Base-by-base conservation (phyloP, 768 basidiomycete species). In the Leccinum arenicola region DNA sequence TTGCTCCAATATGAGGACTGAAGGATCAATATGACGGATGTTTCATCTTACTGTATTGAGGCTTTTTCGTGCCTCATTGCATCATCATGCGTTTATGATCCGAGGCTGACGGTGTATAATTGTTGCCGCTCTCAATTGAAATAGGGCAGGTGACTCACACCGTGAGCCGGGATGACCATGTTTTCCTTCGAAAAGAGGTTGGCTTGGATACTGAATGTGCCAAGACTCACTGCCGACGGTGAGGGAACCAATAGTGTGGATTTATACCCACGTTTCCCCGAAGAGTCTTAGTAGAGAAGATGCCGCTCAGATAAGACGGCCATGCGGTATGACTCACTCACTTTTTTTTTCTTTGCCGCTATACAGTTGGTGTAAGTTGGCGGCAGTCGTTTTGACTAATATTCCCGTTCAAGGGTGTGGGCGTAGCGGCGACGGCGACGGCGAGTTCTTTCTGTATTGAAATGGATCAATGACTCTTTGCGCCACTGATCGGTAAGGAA, bases 401-500 rank as follows among this genome's bases (percentile, higher is more conserved):
- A 59, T 66, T 33, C 17, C 31, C 57, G 52, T 43, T 49, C 47
- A 12, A 15, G 35, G 49, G 9, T 12, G 19, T 25, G 17, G 29
- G 43, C 50, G 50, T 59, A 55, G 52, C 52, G 55, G 52, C 43
- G 50, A 52, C 50, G 58, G 51, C 38, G 52, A 56, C 2, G 49
- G 27, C 27, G 47, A 35, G 17, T 21, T 27, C 14, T 43, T 38
- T 45, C 35, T 54, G 47, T 38, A 55, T 49, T 47, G 35, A 29
- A 48, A 55, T 21, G 31, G 27, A 12, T 45, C 27, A 9, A 43
- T 43, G 40, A 43, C 58, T 10, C 49, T 61, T 56, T 59, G 38
- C 50, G 50, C 55, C 53, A 43, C 40, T 43, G 40, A 43, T 43
- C n/a, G 52, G 64, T 52, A 56, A 58, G 19, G 49, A 45, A 52